Percentiles rank a stretch among this genome's conserved stretches.
These are phyloP conservation scores for Penicillium goetzii DNA, from an alignment of 495 filamentous ascomycete species.

Conservation along the genomic window DNA sequence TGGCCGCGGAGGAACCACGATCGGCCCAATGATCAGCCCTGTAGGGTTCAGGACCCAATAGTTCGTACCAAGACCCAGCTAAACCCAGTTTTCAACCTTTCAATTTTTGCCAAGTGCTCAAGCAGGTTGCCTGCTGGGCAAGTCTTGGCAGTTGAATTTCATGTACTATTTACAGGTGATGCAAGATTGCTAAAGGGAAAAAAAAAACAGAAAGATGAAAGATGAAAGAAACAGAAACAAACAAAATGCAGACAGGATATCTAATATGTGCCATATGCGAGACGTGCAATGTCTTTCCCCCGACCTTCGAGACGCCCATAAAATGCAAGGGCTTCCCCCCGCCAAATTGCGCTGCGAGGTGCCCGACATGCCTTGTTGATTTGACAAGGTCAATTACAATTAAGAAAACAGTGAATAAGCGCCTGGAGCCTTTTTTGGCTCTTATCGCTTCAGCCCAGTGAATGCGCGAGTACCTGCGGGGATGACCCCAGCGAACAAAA, in stretches of 20 bases:
- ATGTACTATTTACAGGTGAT: constrained; percentile 11
- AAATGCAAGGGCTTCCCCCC: constrained; percentile 24
- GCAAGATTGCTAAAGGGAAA: background rate
- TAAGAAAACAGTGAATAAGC: constrained; percentile 29
- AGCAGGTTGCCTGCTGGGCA: constrained; percentile 18
- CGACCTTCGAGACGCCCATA: constrained; percentile 20
- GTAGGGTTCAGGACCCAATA: constrained; percentile 17
- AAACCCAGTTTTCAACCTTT: constrained; percentile 17
- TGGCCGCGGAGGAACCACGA: constrained; percentile 14
- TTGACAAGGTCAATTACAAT: constrained; percentile 31
- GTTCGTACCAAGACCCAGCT: background rate
- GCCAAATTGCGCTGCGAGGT: constrained; percentile 2
- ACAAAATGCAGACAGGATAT: constrained; percentile 8
- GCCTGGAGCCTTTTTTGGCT: background rate
- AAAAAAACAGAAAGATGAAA: background rate
- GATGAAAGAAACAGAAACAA: background rate
- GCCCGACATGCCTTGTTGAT: constrained; percentile 10
- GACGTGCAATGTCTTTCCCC: constrained; percentile 5
- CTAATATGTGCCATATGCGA: constrained; percentile 13
- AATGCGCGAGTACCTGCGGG: background rate
- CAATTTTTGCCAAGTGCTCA: constrained; percentile 5
- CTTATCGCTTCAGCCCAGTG: background rate
- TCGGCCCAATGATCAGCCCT: constrained; percentile 24
- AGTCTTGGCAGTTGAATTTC: background rate
- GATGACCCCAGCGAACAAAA: background rate